phyloP scores from a whole-genome alignment of 2,329 filamentous ascomycete genomes.

The Neonectria sp. region DNA sequence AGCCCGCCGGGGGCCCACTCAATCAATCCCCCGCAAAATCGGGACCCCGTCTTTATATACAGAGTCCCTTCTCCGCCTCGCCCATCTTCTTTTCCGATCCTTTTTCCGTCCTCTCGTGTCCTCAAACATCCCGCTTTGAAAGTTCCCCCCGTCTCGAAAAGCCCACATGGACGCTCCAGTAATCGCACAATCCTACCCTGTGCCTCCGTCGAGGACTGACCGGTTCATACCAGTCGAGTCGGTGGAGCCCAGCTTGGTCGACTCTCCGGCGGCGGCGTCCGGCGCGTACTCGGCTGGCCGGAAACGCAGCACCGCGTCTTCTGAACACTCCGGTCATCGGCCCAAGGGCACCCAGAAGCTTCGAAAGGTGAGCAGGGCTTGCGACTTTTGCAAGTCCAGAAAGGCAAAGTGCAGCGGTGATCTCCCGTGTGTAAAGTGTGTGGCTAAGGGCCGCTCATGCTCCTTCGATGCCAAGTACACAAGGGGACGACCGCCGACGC shows the following conservation, averaged over 20 bases:
- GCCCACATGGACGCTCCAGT: conserved; percentile 16
- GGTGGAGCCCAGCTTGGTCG: neutral
- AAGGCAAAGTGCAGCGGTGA: conserved; percentile 49
- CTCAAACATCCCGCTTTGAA: neutral
- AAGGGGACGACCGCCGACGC: conserved; percentile 53
- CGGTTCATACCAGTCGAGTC: conserved; percentile 1
- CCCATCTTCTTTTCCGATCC: conserved; percentile 18
- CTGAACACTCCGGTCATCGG: neutral
- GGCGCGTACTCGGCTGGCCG: conserved; percentile 1
- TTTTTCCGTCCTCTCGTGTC: conserved; percentile 22
- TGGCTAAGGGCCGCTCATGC: conserved; percentile 45
- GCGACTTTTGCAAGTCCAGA: conserved; percentile 49
- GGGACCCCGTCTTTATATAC: conserved; percentile 3
- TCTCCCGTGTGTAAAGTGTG: conserved; percentile 52
- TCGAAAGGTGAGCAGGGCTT: conserved; percentile 53
- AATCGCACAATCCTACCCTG: conserved; percentile 15
- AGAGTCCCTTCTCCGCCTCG: conserved; percentile 4
- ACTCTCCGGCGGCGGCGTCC: conserved; percentile 8
- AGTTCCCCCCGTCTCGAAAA: neutral
- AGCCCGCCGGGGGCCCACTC: neutral
- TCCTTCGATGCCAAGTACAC: conserved; percentile 52
- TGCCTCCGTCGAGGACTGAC: conserved; percentile 1
- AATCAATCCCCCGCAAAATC: conserved; percentile 12
- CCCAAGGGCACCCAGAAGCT: conserved; percentile 32
- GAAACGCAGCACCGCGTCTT: conserved; percentile 15